phyloP scores from a whole-genome alignment of 2,329 filamentous ascomycete genomes.

The Fusarium armeniacum region DNA sequence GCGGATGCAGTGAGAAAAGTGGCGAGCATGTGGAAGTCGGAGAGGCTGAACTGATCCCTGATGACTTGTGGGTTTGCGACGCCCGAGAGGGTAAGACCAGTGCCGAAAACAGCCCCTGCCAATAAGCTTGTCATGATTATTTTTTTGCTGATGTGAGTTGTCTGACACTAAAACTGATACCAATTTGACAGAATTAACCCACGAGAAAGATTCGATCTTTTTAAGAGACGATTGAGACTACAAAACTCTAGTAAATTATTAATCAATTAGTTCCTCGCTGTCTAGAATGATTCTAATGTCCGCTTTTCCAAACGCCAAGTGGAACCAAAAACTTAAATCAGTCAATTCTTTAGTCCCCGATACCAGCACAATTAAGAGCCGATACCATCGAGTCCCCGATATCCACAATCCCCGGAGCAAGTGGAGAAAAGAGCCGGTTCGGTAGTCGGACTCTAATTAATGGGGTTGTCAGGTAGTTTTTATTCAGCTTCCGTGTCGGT shows the following conservation, averaged over 20 bases:
- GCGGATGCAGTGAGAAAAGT: conserved; percentile 31
- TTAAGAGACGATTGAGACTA: background rate
- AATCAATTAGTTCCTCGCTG: conserved; percentile 11
- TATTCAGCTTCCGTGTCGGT: conserved; percentile 11
- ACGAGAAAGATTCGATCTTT: background rate
- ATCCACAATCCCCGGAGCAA: background rate
- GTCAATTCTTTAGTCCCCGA: conserved; percentile 24
- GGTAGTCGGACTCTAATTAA: conserved; percentile 13
- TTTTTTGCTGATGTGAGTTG: background rate
- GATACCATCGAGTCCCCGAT: background rate
- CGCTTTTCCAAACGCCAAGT: background rate
- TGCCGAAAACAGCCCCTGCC: conserved; percentile 20
- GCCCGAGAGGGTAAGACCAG: conserved; percentile 25
- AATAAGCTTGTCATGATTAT: conserved; percentile 10
- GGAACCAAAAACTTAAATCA: background rate
- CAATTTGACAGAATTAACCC: background rate
- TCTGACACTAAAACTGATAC: background rate
- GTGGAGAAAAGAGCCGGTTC: background rate
- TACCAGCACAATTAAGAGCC: background rate
- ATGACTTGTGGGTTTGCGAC: conserved; percentile 24
- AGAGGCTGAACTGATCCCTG: conserved; percentile 28
- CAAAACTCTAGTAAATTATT: background rate
- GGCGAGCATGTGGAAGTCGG: conserved; percentile 29
- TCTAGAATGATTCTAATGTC: conserved; percentile 11
- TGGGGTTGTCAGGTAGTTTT: background rate